Percentiles rank a stretch among this genome's conserved stretches.
phyloP scores from a whole-genome alignment of 805 yeast species.

The Myxozyma geophila region DNA sequence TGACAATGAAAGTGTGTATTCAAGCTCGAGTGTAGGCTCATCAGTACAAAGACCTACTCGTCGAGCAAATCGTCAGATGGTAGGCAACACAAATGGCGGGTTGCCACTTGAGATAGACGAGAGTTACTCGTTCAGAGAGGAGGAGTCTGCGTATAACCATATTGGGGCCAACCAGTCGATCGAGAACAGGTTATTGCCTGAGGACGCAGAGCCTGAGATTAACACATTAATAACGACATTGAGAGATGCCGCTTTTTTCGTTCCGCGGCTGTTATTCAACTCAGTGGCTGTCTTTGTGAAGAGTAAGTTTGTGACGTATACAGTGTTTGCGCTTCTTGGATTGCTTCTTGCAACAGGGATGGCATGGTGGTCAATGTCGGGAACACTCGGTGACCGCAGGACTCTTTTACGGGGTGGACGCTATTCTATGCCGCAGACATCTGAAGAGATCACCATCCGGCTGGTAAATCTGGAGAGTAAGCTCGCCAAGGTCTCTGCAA shows the following conservation, averaged over 20 bases:
- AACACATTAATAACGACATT: neutral
- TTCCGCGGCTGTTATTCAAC: neutral
- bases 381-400: neutral
- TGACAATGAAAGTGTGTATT: neutral
- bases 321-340: neutral
- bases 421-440: constrained; percentile 5
- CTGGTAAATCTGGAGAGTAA: constrained; percentile 16
- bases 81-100: neutral
- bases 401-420: neutral
- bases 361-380: neutral
- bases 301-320: neutral
- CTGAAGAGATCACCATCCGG: constrained; percentile 23
- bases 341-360: neutral
- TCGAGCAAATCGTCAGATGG: neutral
- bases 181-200: neutral
- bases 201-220: neutral
- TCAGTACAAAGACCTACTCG: neutral
- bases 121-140: constrained; percentile 11
- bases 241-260: neutral
- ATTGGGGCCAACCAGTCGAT: constrained; percentile 9
- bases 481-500: constrained; percentile 7
- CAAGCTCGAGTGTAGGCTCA: neutral
- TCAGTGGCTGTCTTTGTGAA: neutral
- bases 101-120: neutral
- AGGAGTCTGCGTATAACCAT: constrained; percentile 8